Conservation (phyloP, 2,329 filamentous ascomycete species). For the Elsinoe ampelina region DNA sequence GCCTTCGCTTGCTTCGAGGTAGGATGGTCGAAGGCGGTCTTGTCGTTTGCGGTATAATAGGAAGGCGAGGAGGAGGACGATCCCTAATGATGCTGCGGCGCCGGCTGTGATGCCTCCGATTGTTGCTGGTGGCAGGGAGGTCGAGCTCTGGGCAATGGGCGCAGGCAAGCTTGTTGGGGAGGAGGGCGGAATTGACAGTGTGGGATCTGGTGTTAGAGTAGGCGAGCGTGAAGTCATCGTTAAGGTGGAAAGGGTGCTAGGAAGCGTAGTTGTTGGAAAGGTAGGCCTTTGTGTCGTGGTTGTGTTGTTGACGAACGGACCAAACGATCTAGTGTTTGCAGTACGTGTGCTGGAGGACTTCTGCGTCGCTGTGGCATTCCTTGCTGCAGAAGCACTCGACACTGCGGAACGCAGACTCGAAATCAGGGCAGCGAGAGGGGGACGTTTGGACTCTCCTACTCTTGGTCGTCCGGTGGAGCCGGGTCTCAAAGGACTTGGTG, state of each 20-base stretch:
- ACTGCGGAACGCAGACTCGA: background rate
- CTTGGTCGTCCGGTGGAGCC: background rate
- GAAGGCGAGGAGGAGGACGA: background rate
- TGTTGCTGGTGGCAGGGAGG: background rate
- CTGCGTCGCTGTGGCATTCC: background rate
- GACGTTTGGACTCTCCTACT: background rate
- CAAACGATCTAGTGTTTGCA: background rate
- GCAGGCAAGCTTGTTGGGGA: background rate
- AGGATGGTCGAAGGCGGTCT: background rate
- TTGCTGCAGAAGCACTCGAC: background rate
- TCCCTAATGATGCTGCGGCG: background rate
- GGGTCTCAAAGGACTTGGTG: background rate
- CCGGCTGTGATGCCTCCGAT: constrained; percentile 11
- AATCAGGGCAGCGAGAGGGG: background rate
- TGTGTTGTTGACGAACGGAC: background rate
- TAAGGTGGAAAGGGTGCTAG: background rate
- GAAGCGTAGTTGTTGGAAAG: background rate
- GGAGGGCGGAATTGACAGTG: background rate
- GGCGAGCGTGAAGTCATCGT: constrained; percentile 27
- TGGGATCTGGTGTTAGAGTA: background rate
- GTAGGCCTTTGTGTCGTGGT: background rate
- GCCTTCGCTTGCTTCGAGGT: background rate
- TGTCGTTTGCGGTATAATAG: background rate
- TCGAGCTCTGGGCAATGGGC: background rate
- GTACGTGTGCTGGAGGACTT: background rate